These are phyloP conservation scores for Neurospora pannonica DNA, from an alignment of 495 filamentous ascomycete species.

Conservation along the genomic window DNA sequence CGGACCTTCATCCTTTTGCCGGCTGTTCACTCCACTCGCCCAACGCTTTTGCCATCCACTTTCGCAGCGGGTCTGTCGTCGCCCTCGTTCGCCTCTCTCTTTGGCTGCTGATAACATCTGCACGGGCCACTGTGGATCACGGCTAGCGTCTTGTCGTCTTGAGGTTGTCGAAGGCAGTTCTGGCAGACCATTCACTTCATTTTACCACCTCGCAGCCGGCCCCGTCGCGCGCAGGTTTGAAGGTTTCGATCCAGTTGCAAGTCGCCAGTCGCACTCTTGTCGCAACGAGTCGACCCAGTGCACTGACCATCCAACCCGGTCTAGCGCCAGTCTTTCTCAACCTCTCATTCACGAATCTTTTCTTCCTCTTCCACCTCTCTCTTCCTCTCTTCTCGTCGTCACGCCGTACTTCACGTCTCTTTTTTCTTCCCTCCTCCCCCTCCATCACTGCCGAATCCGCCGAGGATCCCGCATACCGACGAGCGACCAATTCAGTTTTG, in stretches of 20 bases:
- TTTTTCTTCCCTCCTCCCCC: constrained; percentile 8
- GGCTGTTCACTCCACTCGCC: not conserved
- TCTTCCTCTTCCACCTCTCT: constrained; percentile 16
- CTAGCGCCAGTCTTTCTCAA: constrained; percentile 4
- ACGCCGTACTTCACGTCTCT: constrained; percentile 6
- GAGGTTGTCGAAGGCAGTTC: not conserved
- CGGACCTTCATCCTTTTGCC: not conserved
- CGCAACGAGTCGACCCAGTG: constrained; percentile 5
- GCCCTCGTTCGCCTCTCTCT: not conserved
- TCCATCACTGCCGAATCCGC: constrained; percentile 17
- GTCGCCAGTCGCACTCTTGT: constrained; percentile 5
- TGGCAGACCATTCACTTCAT: not conserved
- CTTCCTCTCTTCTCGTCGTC: constrained; percentile 13
- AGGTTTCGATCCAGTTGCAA: not conserved
- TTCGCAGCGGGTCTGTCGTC: not conserved
- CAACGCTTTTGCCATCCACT: not conserved
- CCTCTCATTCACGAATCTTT: constrained; percentile 14
- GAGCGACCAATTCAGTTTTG: constrained; percentile 34
- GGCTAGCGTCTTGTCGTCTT: not conserved
- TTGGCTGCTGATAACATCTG: not conserved
- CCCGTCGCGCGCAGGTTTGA: not conserved
- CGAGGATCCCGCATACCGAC: constrained; percentile 21
- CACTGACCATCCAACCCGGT: constrained; percentile 8
- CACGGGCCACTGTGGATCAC: not conserved
- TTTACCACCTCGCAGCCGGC: not conserved